Percentiles rank a stretch among this genome's conserved stretches.
phyloP scores from a whole-genome alignment of 139 green algal species.

The Pseudopediastrum boryanum region DNA sequence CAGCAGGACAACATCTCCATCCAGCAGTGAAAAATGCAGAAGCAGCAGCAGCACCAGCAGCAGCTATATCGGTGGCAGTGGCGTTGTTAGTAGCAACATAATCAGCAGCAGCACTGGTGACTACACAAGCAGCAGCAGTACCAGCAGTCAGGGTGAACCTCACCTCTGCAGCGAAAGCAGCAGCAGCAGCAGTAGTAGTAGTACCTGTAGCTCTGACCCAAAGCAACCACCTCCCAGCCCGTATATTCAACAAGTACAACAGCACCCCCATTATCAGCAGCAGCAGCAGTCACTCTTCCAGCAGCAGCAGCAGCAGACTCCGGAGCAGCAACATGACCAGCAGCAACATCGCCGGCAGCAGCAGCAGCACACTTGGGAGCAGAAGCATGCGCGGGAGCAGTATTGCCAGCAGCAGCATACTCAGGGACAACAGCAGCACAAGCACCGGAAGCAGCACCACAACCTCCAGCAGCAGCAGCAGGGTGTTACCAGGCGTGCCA shows the following conservation, averaged over 20 bases:
- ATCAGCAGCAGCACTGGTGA: conserved; percentile 7
- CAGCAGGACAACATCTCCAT: background rate
- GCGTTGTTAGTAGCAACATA: background rate
- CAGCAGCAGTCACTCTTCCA: background rate
- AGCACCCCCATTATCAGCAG: background rate
- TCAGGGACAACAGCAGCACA: background rate
- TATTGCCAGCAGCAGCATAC: background rate
- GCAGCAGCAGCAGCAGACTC: background rate
- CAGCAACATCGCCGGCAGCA: background rate
- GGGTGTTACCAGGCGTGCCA: background rate
- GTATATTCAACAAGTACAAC: background rate
- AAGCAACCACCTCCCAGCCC: background rate
- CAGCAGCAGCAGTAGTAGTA: background rate
- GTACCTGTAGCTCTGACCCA: background rate
- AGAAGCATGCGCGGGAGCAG: background rate
- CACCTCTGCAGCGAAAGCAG: background rate
- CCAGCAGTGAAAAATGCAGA: background rate
- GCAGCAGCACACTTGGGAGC: background rate
- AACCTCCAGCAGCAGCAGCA: conserved; percentile 17
- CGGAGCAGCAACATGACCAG: background rate
- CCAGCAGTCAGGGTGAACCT: background rate
- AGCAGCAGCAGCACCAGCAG: conserved; percentile 22
- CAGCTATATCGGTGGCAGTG: background rate
- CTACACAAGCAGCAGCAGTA: background rate
- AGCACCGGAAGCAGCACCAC: background rate